These are phyloP conservation scores for Sarcodon aspratus DNA, from an alignment of 768 basidiomycete genomes.

Conservation along the genomic window DNA sequence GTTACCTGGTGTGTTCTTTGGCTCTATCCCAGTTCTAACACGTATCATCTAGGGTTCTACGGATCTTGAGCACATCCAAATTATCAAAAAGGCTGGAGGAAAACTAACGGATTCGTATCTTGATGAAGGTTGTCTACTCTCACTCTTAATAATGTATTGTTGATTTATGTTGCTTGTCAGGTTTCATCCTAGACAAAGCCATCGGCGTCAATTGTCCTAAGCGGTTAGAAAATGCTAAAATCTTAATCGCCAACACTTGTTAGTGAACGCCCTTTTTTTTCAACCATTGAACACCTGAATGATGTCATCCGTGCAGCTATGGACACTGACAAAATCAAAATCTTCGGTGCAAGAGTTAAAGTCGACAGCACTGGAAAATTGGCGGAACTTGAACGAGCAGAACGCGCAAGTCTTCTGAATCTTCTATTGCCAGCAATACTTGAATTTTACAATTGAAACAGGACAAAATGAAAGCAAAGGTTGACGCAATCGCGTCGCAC, in stretches of 20 bases:
- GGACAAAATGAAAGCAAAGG: slow-evolving; percentile 99
- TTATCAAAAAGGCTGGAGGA: slow-evolving; percentile 99
- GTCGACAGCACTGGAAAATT: slow-evolving; percentile 95
- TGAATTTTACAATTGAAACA: slow-evolving; percentile 17
- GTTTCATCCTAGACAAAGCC: slow-evolving; percentile 95
- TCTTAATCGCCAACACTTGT: slow-evolving; percentile 98
- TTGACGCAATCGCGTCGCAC: slow-evolving; percentile 85
- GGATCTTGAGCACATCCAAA: slow-evolving; percentile 95
- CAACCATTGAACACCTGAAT: slow-evolving; percentile 1
- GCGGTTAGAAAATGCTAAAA: slow-evolving; percentile 88
- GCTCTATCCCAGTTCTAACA: neutral
- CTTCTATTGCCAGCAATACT: too few species aligned
- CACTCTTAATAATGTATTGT: neutral
- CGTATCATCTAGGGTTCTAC: slow-evolving; percentile 66
- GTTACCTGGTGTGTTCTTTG: neutral
- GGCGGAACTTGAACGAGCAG: slow-evolving; percentile 95
- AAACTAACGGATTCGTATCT: slow-evolving; percentile 98
- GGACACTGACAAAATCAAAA: slow-evolving; percentile 99
- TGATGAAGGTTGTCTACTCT: slow-evolving; percentile 62
- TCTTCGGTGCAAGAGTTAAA: slow-evolving; percentile 93
- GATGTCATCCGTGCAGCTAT: slow-evolving; percentile 49
- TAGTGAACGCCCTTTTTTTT: slow-evolving; percentile 17
- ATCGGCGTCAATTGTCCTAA: slow-evolving; percentile 94
- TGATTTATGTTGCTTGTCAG: slow-evolving; percentile 23
- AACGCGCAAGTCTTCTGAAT: slow-evolving; percentile 41